Percentiles rank a stretch among this genome's conserved stretches.
These are phyloP conservation scores for Camelina sativa DNA, from an alignment of 345 rosid genomes.

Conservation along the genomic window DNA sequence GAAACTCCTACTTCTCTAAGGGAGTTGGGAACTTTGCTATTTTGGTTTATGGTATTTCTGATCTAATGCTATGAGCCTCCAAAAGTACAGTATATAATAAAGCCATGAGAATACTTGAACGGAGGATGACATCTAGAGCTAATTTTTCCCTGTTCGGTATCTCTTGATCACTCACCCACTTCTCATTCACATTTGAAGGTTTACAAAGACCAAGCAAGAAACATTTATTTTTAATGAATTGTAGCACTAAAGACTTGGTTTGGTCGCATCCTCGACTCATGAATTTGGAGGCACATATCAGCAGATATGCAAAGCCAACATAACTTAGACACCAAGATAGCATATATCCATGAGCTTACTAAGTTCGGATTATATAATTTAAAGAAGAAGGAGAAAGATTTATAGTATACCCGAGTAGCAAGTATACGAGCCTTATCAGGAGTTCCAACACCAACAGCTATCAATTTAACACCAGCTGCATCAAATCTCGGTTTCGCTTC, in stretches of 20 bases:
- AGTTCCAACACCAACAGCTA: conserved; percentile 85
- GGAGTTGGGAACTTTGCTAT: not conserved
- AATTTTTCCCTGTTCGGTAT: not conserved
- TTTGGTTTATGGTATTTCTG: not conserved
- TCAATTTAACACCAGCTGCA: conserved; percentile 76
- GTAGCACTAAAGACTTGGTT: not conserved
- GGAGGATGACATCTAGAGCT: not conserved
- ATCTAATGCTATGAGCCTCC: not conserved
- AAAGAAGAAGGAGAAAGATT: not conserved
- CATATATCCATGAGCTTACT: not conserved
- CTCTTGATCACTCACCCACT: not conserved
- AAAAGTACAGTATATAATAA: not conserved
- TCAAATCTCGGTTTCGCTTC: conserved; percentile 71
- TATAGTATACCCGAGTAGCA: conserved; percentile 57
- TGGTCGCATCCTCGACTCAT: not conserved
- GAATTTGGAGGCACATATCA: not conserved
- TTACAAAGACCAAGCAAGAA: not conserved
- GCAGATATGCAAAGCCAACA: not conserved
- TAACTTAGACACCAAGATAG: not conserved
- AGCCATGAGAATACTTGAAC: not conserved
- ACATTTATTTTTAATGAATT: not conserved
- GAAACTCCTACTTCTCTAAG: not conserved
- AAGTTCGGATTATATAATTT: not conserved
- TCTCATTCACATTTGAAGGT: not conserved
- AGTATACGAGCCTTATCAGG: conserved; percentile 79